phyloP scores from a whole-genome alignment of 768 basidiomycete genomes.

The Chalciporus chontae region DNA sequence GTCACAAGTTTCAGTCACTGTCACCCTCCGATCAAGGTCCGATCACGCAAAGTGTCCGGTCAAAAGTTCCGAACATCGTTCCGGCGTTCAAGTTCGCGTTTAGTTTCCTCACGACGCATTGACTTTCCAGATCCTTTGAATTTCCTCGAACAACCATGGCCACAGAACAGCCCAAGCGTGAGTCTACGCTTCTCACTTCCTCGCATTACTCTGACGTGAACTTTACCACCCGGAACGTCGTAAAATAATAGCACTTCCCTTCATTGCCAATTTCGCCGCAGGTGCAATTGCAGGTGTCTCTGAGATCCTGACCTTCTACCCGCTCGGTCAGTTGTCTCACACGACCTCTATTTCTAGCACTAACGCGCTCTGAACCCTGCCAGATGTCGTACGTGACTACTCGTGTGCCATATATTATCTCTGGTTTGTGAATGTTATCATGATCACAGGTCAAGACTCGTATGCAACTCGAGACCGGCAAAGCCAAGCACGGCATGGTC shows the following conservation, averaged over 20 bases:
- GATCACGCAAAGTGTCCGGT: not conserved
- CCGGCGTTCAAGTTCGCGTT: not conserved
- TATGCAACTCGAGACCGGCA: constrained; percentile 93
- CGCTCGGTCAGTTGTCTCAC: constrained; percentile 62
- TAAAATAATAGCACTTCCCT: constrained; percentile 62
- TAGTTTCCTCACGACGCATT: not conserved
- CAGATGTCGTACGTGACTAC: constrained; percentile 76
- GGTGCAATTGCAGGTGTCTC: constrained; percentile 95
- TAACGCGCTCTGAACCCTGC: not conserved
- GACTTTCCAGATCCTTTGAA: too few relatives aligned
- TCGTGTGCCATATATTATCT: not conserved
- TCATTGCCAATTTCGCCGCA: constrained; percentile 86
- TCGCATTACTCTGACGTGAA: not conserved
- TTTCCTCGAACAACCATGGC: constrained; percentile 16
- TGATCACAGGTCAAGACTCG: constrained; percentile 86
- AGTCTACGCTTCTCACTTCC: not conserved
- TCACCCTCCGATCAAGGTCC: constrained; percentile 1
- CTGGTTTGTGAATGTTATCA: constrained; percentile 4
- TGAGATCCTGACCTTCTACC: constrained; percentile 82
- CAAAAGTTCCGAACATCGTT: too few relatives aligned
- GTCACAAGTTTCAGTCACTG: constrained; percentile 14
- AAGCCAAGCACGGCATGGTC: constrained; percentile 69
- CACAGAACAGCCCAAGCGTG: constrained; percentile 33
- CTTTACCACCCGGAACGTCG: constrained; percentile 4
- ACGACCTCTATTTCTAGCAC: not conserved